Conservation (phyloP, 2,329 filamentous ascomycete species). For the Phialophora macrospora region DNA sequence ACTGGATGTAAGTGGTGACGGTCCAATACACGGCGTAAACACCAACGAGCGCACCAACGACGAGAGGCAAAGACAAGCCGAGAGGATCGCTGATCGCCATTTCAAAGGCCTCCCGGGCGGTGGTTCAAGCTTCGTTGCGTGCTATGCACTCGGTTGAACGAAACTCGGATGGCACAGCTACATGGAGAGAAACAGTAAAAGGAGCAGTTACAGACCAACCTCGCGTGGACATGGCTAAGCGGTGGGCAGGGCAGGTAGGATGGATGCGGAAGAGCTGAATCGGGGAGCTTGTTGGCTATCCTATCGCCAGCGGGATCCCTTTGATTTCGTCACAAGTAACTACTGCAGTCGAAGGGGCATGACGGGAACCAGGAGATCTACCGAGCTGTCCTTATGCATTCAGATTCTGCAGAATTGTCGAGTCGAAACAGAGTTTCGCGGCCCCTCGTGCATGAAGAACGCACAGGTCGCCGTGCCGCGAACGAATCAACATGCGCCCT, state of each 20-base stretch:
- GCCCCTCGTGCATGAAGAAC: not conserved
- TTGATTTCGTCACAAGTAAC: not conserved
- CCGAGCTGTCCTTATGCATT: not conserved
- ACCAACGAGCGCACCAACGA: not conserved
- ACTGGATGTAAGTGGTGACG: slow-evolving; percentile 5
- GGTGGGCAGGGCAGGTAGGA: not conserved
- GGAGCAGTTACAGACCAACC: not conserved
- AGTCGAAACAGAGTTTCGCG: not conserved
- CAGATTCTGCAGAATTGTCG: not conserved
- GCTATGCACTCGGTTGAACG: too few relatives aligned
- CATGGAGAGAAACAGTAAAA: not conserved
- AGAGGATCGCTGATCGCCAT: not conserved
- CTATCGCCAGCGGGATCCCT: not conserved
- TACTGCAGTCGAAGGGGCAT: not conserved
- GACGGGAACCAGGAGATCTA: not conserved
- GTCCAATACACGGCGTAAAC: slow-evolving; percentile 4
- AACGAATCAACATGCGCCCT: not conserved
- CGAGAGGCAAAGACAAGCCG: not conserved
- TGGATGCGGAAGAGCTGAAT: not conserved
- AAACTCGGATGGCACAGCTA: not conserved
- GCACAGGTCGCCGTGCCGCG: not conserved
- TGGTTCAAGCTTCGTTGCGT: not conserved
- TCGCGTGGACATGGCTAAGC: not conserved
- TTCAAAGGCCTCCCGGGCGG: not conserved
- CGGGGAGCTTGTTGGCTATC: not conserved